phyloP scores from a whole-genome alignment of 1,139 yeast species.

The Geotrichum restrictum region DNA sequence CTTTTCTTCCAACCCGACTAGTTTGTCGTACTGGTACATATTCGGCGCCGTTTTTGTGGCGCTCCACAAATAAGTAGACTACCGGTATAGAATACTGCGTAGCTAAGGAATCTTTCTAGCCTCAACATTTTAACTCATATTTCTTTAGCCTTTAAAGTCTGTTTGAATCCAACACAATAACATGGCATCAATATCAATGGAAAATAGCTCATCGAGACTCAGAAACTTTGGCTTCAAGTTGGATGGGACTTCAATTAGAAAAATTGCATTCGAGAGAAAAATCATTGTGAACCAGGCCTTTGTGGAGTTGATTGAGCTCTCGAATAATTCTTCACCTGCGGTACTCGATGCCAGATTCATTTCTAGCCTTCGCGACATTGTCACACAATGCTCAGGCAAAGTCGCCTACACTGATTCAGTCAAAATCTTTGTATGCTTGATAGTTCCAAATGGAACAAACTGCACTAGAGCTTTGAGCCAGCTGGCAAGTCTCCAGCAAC shows the following conservation, averaged over 20 bases:
- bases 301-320: conserved; percentile 9
- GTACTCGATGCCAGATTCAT: conserved; percentile 8
- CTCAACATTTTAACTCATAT: not conserved
- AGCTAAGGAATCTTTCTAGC: too few species aligned
- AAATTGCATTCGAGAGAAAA: conserved; percentile 6
- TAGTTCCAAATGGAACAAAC: not conserved
- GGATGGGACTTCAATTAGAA: conserved; percentile 1
- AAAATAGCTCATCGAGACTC: not conserved
- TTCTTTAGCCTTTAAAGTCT: not conserved
- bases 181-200: not conserved
- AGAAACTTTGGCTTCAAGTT: conserved; percentile 10
- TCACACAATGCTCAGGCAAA: conserved; percentile 8
- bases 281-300: conserved; percentile 14
- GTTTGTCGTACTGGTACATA: too few species aligned
- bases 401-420: conserved; percentile 6
- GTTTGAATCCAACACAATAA: not conserved
- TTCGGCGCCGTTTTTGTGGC: too few species aligned
- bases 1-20: too few species aligned
- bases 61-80: too few species aligned
- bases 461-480: conserved; percentile 1
- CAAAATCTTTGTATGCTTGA: conserved; percentile 12
- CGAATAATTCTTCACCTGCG: not conserved
- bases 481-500: conserved; percentile 15
- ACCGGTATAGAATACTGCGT: too few species aligned
- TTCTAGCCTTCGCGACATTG: not conserved